Base-by-base conservation (phyloP, 2,329 filamentous ascomycete genomes). In the Fusarium algeriense region DNA sequence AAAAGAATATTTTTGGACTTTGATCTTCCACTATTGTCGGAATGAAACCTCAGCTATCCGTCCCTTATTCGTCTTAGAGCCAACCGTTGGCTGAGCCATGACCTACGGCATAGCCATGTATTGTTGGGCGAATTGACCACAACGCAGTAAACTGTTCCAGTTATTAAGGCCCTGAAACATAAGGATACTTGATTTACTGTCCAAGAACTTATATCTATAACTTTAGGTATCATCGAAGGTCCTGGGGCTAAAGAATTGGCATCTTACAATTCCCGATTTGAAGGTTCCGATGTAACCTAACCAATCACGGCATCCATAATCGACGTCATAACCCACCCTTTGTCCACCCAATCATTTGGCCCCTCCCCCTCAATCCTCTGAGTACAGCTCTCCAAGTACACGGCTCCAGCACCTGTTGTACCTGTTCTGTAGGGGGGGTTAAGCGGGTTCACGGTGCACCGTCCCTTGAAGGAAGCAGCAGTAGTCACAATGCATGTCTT, bases 301-400 rank as follows among this genome's bases (percentile, higher is more conserved):
- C 71, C 73, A 75, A 75, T 75, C 57, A 69, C 23, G 20, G 20
- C 53, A 48, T 14, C 32, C 20, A 14, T 4, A 12, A 43, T 57
- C 71, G 74, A 75, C 74, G 74, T 75, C 74, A 75, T 76, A 44
- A 43, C 11, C 71, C 71, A 64, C 71, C 66, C 26, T 54, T 12
- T 49, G 64, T 49, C 28, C 35, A 35, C 68, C 48, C 64, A 73
- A 70, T 72, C 68, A 70, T 34, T 66, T 67, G 59, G 45, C 55
- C 70, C 73, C 70, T 59, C 73, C 72, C 71, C 72, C 69, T 74
- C 72, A 73, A 64, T 61, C 60, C 53, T 46, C 38, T 28, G 41
- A 49, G 41, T 40, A 32, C 26, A 50, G 48, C 53, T 55, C 41
- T 43, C 37, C 28, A 34, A 44, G 52, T 17, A 32, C 38, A 28